A percentile compares a stretch with the other conserved stretches of the same genome.
These are phyloP conservation scores for Tetrapisispora nanseiensis DNA, from an alignment of 805 yeast genomes.

Conservation along the genomic window DNA sequence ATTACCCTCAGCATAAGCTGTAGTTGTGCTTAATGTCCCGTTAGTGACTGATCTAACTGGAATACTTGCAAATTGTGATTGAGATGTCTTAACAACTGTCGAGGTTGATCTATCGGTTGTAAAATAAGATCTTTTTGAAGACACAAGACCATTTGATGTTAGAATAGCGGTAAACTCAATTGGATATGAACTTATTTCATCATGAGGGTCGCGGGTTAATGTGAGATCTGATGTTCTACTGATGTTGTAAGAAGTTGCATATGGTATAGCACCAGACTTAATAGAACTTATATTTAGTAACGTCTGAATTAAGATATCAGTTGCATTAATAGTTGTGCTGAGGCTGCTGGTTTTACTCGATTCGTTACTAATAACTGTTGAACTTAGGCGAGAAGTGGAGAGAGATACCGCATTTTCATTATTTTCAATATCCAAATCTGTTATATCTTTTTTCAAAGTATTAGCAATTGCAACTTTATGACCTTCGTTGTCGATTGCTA, in stretches of 20 bases:
- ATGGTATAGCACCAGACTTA: slow-evolving; percentile 40
- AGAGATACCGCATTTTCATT: too few species aligned
- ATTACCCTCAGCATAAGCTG: background rate
- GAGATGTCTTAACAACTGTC: slow-evolving; percentile 5
- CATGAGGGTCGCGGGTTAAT: background rate
- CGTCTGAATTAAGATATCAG: too few species aligned
- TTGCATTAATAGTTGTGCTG: too few species aligned
- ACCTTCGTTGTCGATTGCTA: slow-evolving; percentile 58
- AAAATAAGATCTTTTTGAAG: slow-evolving; percentile 24
- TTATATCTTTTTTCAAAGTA: slow-evolving; percentile 23
- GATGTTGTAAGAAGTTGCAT: slow-evolving; percentile 32
- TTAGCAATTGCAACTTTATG: slow-evolving; percentile 47
- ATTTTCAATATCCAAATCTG: background rate
- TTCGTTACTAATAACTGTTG: too few species aligned
- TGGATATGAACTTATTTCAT: slow-evolving; percentile 9
- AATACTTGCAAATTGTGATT: slow-evolving; percentile 9
- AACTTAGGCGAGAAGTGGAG: too few species aligned
- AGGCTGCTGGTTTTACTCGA: too few species aligned
- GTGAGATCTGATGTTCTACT: slow-evolving; percentile 14
- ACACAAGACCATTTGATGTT: slow-evolving; percentile 26
- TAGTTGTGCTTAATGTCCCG: background rate
- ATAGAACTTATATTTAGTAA: slow-evolving; percentile 25
- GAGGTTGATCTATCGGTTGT: slow-evolving; percentile 19
- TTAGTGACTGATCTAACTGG: slow-evolving; percentile 5
- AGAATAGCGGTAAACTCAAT: slow-evolving; percentile 24